Base-by-base conservation (phyloP, 805 yeast species). In the Groenewaldozyma tartarivorans region DNA sequence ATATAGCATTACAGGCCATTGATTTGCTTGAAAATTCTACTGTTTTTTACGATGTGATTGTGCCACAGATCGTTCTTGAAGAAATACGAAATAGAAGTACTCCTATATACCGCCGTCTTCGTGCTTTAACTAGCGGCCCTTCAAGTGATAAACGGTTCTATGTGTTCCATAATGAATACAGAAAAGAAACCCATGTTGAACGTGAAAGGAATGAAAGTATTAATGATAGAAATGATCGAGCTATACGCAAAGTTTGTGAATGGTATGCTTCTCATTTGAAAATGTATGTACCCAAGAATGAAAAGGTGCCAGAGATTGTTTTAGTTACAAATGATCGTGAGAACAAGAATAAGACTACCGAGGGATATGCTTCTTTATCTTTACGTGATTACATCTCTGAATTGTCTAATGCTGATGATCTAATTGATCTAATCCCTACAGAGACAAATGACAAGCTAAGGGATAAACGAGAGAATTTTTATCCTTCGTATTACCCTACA, bases 41-140 rank as follows among this genome's bases (percentile, higher is more conserved):
- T 22, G 80, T 83, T 40, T 84, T 92, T 55, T 80, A 72, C 54
- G 97, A 92, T 61, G 95, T 88, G 15, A 80, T 92, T 42, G 66
- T 92, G n/a, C 95, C 97, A 1, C 98, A 92, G 58, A 82, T 94
- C 4, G 96, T 86, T 2, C 67, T 92, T 27, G 96, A 94, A 51
- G 97, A 92, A 60, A 95, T 90, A 6, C 75, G 85, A 48, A 86
- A 86, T 57, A 71, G 80, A 54, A 84, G 95, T 38, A 75, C 79
- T 54, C 95, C 98, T 3, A 79, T 90, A 16, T 92, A 88, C 58
- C 77, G 83, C 53, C 72, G 98, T 56, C 62, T 90, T 36, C 72
- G 96, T 53, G 74, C 82, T 2, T 64, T 92, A 16, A 77, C 84
- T 22, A 80, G 83, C 51, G 69, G 74, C 35, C 69, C 67, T 32